A percentile compares a stretch with the other conserved stretches of the same genome.
Evolutionary conservation across 1,284 basidiomycete genomes (phyloP).

Genomic region (Paramarasmius palmivorus): DNA sequence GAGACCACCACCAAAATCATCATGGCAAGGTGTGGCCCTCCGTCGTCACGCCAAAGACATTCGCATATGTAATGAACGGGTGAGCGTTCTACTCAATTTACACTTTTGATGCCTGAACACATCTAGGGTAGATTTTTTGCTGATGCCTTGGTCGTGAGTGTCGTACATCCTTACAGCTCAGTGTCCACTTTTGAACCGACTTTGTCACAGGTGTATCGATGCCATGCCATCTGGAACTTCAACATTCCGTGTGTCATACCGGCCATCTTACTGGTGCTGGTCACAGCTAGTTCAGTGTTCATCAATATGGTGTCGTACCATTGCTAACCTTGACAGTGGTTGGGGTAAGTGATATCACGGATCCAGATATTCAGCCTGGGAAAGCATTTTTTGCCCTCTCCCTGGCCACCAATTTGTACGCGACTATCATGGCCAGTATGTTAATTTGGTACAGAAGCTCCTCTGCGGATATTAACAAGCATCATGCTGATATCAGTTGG

Average conservation of each 20-base stretch:
- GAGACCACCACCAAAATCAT: too few species aligned
- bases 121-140: slow-evolving; percentile 5
- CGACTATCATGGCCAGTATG: slow-evolving; percentile 9
- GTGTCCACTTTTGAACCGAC: too few species aligned
- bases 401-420: slow-evolving; percentile 11
- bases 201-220: slow-evolving; percentile 5
- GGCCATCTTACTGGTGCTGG: slow-evolving; percentile 4
- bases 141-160: slow-evolving; percentile 10
- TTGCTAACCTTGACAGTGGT: slow-evolving; percentile 7
- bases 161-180: not conserved
- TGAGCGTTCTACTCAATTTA: not conserved
- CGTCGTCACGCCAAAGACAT: not conserved
- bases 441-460: not conserved
- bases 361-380: slow-evolving; percentile 4
- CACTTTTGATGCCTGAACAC: not conserved
- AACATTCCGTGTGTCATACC: slow-evolving; percentile 2
- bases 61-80: slow-evolving; percentile 14
- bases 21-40: too few species aligned
- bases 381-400: slow-evolving; percentile 7
- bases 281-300: slow-evolving; percentile 11
- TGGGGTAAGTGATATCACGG: not conserved
- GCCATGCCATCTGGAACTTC: slow-evolving; percentile 13
- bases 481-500: slow-evolving; percentile 4
- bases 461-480: not conserved
- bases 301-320: not conserved